phyloP scores from a whole-genome alignment of 2,329 filamentous ascomycete genomes.

The Zalaria sp. region DNA sequence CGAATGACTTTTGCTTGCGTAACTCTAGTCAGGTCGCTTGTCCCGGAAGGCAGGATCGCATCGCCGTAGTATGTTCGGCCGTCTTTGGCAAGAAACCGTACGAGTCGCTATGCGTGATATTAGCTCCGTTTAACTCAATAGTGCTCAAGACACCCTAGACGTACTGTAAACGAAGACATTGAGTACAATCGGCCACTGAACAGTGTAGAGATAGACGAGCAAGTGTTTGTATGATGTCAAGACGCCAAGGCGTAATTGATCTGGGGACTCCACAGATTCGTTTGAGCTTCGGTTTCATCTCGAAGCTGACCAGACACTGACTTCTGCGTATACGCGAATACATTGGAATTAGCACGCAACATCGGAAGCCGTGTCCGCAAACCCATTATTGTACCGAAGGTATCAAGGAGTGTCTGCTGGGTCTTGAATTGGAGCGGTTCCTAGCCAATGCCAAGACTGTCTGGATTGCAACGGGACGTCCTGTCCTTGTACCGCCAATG shows the following conservation, averaged over 20 bases:
- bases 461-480: slow-evolving; percentile 84
- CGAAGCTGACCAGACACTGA: too few relatives aligned
- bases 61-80: slow-evolving; percentile 60
- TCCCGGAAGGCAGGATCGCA: slow-evolving; percentile 50
- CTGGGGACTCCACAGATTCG: too few relatives aligned
- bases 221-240: too few relatives aligned
- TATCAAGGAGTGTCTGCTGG: too few relatives aligned
- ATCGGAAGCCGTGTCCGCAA: too few relatives aligned
- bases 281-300: too few relatives aligned
- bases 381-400: too few relatives aligned
- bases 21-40: slow-evolving; percentile 46
- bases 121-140: not conserved
- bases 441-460: slow-evolving; percentile 38
- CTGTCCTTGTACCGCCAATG: slow-evolving; percentile 76
- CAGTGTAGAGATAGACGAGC: not conserved
- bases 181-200: not conserved
- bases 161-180: slow-evolving; percentile 7
- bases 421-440: not conserved
- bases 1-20: slow-evolving; percentile 47
- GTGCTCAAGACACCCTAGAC: not conserved
- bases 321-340: too few relatives aligned
- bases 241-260: too few relatives aligned
- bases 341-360: too few relatives aligned
- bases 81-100: slow-evolving; percentile 56
- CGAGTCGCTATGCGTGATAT: slow-evolving; percentile 41